Evolutionary conservation across 305 asterid genomes (phyloP).

Genomic region (Petunia hybrid): DNA sequence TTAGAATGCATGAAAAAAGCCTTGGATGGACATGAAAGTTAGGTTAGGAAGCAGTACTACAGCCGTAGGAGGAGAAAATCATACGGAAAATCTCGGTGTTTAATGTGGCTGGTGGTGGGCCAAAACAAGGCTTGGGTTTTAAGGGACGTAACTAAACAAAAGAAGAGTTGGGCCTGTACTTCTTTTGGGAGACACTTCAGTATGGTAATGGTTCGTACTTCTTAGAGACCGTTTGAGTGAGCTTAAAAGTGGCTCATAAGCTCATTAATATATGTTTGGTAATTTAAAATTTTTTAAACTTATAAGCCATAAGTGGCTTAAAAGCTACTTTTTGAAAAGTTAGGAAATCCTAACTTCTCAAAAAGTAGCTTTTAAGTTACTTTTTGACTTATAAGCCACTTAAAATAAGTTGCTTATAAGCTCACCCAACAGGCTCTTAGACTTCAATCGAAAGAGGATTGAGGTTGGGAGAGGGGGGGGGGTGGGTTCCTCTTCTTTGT

Average conservation of each 20-base stretch:
- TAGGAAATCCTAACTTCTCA: no score
- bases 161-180: constrained; percentile 36
- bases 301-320: no score
- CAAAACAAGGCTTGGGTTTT: neutral
- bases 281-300: no score
- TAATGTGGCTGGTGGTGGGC: constrained; percentile 6
- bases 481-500: neutral
- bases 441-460: no score
- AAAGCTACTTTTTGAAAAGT: no score
- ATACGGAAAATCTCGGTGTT: constrained; percentile 24
- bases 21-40: constrained; percentile 25
- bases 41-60: neutral
- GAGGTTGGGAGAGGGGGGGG: neutral
- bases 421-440: no score
- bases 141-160: constrained; percentile 27
- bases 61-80: constrained; percentile 21
- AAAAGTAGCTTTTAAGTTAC: no score
- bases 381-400: no score
- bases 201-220: constrained; percentile 6
- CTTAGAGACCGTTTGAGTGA: neutral
- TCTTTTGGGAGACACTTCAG: constrained; percentile 55
- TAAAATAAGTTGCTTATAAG: no score
- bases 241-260: no score
- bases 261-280: no score
- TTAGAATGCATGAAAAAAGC: neutral